phyloP scores from a whole-genome alignment of 805 yeast species.

The Cyberlindnera nakhonratchasimensis region DNA sequence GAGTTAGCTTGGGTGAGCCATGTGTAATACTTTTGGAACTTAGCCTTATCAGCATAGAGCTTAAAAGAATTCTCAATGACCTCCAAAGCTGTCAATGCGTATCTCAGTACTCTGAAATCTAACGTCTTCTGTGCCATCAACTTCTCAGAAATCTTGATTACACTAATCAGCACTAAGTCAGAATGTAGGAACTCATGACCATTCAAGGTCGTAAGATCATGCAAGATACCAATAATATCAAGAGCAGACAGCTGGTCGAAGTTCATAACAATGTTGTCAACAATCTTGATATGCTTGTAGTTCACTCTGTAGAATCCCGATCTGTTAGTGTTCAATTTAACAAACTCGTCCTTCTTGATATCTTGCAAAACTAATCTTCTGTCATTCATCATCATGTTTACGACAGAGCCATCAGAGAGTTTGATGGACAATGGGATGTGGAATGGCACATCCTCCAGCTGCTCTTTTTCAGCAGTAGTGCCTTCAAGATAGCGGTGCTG shows the following conservation, averaged over 20 bases:
- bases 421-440: constrained; percentile 56
- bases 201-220: constrained; percentile 32
- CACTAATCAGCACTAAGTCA: constrained; percentile 28
- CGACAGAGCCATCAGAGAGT: constrained; percentile 33
- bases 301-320: constrained; percentile 47
- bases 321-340: constrained; percentile 42
- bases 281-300: constrained; percentile 35
- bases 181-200: constrained; percentile 29
- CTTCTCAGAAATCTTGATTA: constrained; percentile 26
- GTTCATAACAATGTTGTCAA: constrained; percentile 26
- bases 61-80: constrained; percentile 21
- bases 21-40: constrained; percentile 9
- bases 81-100: constrained; percentile 29
- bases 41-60: constrained; percentile 8
- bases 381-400: constrained; percentile 43
- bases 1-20: constrained; percentile 19
- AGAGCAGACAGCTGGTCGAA: constrained; percentile 22
- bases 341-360: constrained; percentile 28
- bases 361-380: constrained; percentile 29
- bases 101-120: constrained; percentile 28
- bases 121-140: constrained; percentile 10
- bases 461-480: constrained; percentile 26
- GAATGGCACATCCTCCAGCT: constrained; percentile 54
- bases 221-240: constrained; percentile 32
- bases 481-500: constrained; percentile 37